These are phyloP conservation scores for Gossypium trilobum DNA, from an alignment of 441 rosid species.

Conservation along the genomic window DNA sequence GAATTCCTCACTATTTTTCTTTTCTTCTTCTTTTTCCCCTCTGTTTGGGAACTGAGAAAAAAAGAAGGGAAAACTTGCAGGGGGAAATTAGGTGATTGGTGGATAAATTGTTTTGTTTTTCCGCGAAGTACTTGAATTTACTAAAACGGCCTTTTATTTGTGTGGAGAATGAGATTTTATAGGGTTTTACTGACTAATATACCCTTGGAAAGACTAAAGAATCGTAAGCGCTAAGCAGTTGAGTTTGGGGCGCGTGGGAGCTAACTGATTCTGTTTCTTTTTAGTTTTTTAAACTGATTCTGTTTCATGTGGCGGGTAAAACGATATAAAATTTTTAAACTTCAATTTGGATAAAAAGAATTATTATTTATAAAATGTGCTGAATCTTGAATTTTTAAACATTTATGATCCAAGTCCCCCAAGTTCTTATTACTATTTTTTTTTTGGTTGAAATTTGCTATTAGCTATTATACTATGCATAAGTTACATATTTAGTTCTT, in stretches of 20 bases:
- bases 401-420: no score
- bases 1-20: neutral
- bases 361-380: no score
- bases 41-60: slow-evolving; percentile 5
- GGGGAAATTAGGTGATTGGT: slow-evolving; percentile 1
- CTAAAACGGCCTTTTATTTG: neutral
- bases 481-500: no score
- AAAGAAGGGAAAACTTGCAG: neutral
- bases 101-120: neutral
- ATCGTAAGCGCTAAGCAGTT: neutral
- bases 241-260: neutral
- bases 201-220: neutral
- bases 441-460: no score
- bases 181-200: neutral
- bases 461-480: no score
- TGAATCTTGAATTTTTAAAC: no score
- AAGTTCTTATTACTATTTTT: no score
- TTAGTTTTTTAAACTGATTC: neutral
- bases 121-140: neutral
- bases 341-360: neutral
- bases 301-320: neutral
- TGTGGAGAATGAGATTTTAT: neutral
- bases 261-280: neutral
- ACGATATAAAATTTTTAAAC: neutral
- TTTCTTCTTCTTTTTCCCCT: neutral